Evolutionary conservation across 2,329 filamentous ascomycete species (phyloP), one percentile per base, ranked within the genome.

Genomic region (Pseudonectria buxi): DNA sequence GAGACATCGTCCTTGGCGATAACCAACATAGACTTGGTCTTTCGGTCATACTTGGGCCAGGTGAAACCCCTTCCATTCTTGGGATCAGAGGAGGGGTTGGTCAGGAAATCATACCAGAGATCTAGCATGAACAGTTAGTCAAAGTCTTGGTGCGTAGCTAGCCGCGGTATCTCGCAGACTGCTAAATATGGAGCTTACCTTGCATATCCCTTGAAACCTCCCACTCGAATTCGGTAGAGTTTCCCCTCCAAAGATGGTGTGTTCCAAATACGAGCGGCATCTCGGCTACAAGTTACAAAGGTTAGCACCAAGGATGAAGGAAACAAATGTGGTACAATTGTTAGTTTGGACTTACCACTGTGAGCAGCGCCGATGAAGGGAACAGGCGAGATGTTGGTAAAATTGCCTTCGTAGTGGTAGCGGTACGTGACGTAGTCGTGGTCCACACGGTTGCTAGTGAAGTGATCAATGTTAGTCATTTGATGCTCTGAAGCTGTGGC

Each of bases 371-470:
- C 62, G 45, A 64, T 54, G 61, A 58, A 65, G 3, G 46, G 32
- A 16, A 58, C 53, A 16, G 62, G 61, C 6, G 58, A 60, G 11
- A 66, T 40, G 34, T 61, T 62, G 13, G 51, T 54, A 36, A 61
- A 66, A 37, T 64, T 65, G 5, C 63, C 63, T 6, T 55, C 53
- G 30, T 65, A 65, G 33, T 63, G 55, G 40, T 65, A 67, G 14
- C 62, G 56, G 39, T 64, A 65, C 0, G 62, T 65, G 7, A 32
- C 32, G n/a, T 40, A 43, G 3, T 36, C 42, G 26, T 33, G 39
- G 26, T 44, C 34, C 13, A 34, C 36, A n/a, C 42, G 40, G 6
- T 30, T 27, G 18, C 42, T 44, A n/a, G n/a, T n/a, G n/a, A 10
- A n/a, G 9, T 9, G 9, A 9, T 6, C 5, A 22, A 5, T 22